Percentiles rank a stretch among this genome's conserved stretches.
These are phyloP conservation scores for Gentiana macrophylla DNA, from an alignment of 257 asterid species.

Conservation along the genomic window DNA sequence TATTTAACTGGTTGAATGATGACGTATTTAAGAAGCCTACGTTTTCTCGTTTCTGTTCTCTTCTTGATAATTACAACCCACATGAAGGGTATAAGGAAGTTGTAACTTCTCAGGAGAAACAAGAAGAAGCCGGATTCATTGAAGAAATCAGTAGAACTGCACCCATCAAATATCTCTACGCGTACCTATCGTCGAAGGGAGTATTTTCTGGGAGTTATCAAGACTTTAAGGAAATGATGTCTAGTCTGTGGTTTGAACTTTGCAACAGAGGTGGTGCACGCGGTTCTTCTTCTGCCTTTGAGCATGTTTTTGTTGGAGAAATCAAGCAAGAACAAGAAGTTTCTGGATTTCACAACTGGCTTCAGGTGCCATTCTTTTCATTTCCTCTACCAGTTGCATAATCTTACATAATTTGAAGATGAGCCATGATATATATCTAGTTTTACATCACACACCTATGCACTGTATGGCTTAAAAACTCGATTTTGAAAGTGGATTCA, in stretches of 20 bases:
- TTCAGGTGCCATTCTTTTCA: conserved; percentile 50
- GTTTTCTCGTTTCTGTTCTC: conserved; percentile 76
- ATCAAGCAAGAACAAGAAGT: conserved; percentile 75
- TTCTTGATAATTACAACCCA: conserved; percentile 89
- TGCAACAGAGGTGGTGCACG: conserved; percentile 84
- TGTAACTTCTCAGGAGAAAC: conserved; percentile 68
- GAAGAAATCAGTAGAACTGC: conserved; percentile 96
- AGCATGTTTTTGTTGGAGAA: conserved; percentile 99
- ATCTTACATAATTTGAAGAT: no score
- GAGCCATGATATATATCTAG: no score
- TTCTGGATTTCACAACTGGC: conserved; percentile 97
- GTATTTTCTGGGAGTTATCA: conserved; percentile 31
- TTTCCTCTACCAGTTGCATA: neutral
- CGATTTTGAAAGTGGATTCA: no score
- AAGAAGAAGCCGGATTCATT: conserved; percentile 73
- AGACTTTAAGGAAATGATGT: conserved; percentile 62
- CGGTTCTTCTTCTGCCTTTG: conserved; percentile 87
- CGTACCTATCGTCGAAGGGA: conserved; percentile 56
- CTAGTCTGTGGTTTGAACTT: conserved; percentile 76
- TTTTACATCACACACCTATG: no score
- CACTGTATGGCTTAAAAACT: no score
- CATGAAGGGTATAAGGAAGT: conserved; percentile 73
- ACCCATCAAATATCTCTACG: conserved; percentile 73
- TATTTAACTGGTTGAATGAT: conserved; percentile 67
- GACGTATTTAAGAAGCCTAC: conserved; percentile 61